Evolutionary conservation across 805 yeast species (phyloP).

Genomic region (Pichia exigua): DNA sequence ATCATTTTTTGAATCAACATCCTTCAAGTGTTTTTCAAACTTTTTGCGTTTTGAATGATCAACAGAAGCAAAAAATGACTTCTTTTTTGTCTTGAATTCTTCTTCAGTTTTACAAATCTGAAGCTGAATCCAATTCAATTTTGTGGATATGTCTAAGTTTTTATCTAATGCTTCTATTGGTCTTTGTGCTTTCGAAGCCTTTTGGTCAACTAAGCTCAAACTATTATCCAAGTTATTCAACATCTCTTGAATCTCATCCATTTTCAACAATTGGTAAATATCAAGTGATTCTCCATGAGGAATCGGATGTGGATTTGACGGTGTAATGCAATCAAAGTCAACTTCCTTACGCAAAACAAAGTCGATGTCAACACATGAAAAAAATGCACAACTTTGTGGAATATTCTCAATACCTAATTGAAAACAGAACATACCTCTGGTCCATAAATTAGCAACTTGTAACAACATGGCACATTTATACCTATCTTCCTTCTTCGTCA

Average conservation of each 20-base stretch:
- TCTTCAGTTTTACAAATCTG: conserved; percentile 24
- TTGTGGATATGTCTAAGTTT: conserved; percentile 17
- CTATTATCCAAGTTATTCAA: conserved; percentile 10
- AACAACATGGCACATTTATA: conserved; percentile 74
- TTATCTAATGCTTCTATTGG: conserved; percentile 25
- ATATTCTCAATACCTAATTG: conserved; percentile 82
- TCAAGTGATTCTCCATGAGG: conserved; percentile 74
- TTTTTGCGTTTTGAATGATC: conserved; percentile 11
- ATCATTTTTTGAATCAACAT: conserved; percentile 13
- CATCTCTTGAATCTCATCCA: conserved; percentile 26
- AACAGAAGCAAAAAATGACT: conserved; percentile 13
- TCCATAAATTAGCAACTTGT: conserved; percentile 91
- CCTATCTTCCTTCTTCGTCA: conserved; percentile 65
- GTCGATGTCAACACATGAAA: conserved; percentile 90
- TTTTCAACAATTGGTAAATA: conserved; percentile 44
- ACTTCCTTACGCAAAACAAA: conserved; percentile 86
- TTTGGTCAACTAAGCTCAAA: conserved; percentile 11
- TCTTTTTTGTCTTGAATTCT: conserved; percentile 25
- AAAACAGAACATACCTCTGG: conserved; percentile 90
- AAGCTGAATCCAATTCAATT: conserved; percentile 20
- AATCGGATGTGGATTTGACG: conserved; percentile 66
- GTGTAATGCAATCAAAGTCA: conserved; percentile 84
- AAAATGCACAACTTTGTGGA: conserved; percentile 94
- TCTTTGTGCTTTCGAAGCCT: conserved; percentile 8
- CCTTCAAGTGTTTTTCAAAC: conserved; percentile 11